Evolutionary conservation across 2,329 filamentous ascomycete species (phyloP).

Genomic region (Byssothecium circinans): DNA sequence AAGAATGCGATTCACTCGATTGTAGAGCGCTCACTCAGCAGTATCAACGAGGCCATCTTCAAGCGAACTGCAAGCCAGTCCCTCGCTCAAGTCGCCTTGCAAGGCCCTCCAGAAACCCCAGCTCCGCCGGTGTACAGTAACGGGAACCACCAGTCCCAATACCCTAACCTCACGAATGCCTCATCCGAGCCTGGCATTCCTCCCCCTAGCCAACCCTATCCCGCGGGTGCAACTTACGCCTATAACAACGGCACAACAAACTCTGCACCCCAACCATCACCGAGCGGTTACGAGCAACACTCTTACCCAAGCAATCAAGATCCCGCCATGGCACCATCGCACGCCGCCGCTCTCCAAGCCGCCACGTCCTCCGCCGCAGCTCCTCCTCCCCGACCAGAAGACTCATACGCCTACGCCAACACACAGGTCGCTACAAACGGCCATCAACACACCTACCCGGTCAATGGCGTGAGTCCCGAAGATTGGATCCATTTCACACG

Average conservation of each 20-base stretch:
- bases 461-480: conserved; percentile 28
- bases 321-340: conserved; percentile 30
- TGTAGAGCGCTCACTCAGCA: conserved; percentile 51
- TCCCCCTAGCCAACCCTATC: conserved; percentile 24
- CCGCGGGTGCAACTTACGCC: conserved; percentile 18
- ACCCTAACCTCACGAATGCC: conserved; percentile 17
- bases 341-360: conserved; percentile 33
- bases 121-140: conserved; percentile 26
- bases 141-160: conserved; percentile 27
- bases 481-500: conserved; percentile 43
- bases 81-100: conserved; percentile 42
- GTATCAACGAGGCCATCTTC: conserved; percentile 50
- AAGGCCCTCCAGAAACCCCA: conserved; percentile 27
- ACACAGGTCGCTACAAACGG: conserved; percentile 19
- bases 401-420: conserved; percentile 27
- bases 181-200: conserved; percentile 25
- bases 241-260: conserved; percentile 27
- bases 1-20: conserved; percentile 53
- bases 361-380: conserved; percentile 23
- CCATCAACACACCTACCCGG: conserved; percentile 25
- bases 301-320: conserved; percentile 30
- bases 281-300: conserved; percentile 29
- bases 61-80: conserved; percentile 50
- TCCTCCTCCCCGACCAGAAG: conserved; percentile 20
- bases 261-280: conserved; percentile 24